Percentiles rank a stretch among this genome's conserved stretches.
These are phyloP conservation scores for Chrysanthemum lavandulifolium DNA, from an alignment of 129 eudicot genomes.

Conservation along the genomic window DNA sequence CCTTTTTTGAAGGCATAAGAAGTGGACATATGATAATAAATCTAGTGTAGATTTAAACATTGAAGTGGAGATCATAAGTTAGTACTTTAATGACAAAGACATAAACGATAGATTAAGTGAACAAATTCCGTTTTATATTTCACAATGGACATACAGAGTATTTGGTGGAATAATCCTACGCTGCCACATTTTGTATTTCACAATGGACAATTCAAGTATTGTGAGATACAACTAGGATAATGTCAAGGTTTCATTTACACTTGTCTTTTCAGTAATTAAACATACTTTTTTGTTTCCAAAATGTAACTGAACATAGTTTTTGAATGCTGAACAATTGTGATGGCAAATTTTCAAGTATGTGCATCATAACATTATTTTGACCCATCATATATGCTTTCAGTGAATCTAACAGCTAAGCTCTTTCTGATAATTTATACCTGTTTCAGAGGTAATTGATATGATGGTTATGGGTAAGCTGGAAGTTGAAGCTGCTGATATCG, in stretches of 20 bases:
- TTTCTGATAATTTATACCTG: slow-evolving; percentile 15
- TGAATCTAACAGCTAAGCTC: background rate
- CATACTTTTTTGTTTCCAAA: background rate
- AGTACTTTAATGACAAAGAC: no score
- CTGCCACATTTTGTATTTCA: slow-evolving; percentile 32
- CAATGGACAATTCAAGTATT: slow-evolving; percentile 49
- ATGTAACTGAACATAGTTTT: background rate
- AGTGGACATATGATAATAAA: no score
- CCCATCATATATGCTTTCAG: background rate
- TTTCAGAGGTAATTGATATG: slow-evolving; percentile 53
- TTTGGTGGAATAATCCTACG: background rate
- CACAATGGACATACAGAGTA: no score
- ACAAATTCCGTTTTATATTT: background rate
- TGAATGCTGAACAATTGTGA: no score
- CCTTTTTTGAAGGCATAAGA: no score
- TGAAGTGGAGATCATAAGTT: no score
- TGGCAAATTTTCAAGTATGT: background rate
- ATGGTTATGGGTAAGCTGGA: slow-evolving; percentile 54
- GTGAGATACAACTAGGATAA: slow-evolving; percentile 30
- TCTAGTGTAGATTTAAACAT: no score
- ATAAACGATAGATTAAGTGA: background rate
- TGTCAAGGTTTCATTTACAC: slow-evolving; percentile 16
- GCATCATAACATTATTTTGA: background rate
- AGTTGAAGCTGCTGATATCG: slow-evolving; percentile 66
- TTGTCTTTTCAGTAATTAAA: no score